Percentiles rank a stretch among this genome's conserved stretches.
Evolutionary conservation across 148 eudicot species (phyloP).

Genomic region (Fallopia convolvulus): DNA sequence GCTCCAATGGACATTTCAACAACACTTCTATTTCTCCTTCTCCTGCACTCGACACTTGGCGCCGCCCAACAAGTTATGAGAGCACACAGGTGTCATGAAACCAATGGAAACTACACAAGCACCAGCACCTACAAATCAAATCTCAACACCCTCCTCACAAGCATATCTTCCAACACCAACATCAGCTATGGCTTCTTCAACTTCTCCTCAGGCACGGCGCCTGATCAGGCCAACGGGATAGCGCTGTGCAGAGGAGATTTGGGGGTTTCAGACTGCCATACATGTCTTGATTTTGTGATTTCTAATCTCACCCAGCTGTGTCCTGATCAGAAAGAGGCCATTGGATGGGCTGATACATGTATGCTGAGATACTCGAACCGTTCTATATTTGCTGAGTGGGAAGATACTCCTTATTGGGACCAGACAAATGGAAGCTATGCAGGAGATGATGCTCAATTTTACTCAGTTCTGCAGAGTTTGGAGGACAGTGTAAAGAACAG

Average conservation of each 20-base stretch:
- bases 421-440: background rate
- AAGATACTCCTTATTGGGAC: background rate
- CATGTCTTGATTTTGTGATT: conserved; percentile 19
- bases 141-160: conserved; percentile 14
- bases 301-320: background rate
- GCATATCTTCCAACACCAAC: conserved; percentile 16
- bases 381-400: background rate
- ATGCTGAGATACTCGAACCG: conserved; percentile 7
- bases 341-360: conserved; percentile 8
- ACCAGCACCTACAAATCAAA: conserved; percentile 17
- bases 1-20: background rate
- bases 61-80: background rate
- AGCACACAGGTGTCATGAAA: background rate
- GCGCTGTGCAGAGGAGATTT: conserved; percentile 49
- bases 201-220: conserved; percentile 21
- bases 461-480: background rate
- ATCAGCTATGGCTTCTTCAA: conserved; percentile 32
- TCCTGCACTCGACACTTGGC: background rate
- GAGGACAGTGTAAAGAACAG: background rate
- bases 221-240: conserved; percentile 28
- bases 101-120: conserved; percentile 14
- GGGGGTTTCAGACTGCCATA: conserved; percentile 20
- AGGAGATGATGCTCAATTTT: conserved; percentile 3
- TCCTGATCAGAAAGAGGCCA: background rate
- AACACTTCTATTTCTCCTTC: background rate